A percentile compares a stretch with the other conserved stretches of the same genome.
phyloP scores from a whole-genome alignment of 2,329 filamentous ascomycete genomes.

The Alternaria sp. region DNA sequence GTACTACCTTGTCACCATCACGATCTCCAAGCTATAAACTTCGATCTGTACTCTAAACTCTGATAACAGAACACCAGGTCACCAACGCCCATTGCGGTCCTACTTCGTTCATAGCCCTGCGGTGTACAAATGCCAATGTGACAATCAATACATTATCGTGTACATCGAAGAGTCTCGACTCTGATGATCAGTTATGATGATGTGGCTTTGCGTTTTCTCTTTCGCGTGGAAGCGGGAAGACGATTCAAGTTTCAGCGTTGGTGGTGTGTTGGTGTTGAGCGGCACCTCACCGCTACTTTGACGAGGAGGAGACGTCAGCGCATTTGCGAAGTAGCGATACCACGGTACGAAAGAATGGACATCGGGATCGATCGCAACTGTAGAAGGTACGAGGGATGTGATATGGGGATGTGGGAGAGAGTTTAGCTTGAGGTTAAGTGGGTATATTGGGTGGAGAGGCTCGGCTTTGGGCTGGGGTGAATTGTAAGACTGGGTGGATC shows the following conservation, averaged over 20 bases:
- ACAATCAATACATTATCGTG: neutral
- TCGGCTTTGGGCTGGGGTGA: slow-evolving; percentile 4
- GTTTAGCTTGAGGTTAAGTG: neutral
- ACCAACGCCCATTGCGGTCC: neutral
- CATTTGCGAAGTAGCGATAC: neutral
- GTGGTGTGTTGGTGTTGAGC: neutral
- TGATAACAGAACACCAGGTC: neutral
- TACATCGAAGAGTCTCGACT: neutral
- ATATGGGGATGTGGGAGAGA: neutral
- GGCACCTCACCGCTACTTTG: slow-evolving; percentile 33
- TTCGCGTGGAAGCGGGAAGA: slow-evolving; percentile 8
- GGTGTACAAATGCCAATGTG: neutral
- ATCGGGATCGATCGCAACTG: slow-evolving; percentile 1
- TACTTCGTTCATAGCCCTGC: neutral
- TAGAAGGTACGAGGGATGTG: neutral
- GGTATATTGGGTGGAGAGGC: neutral
- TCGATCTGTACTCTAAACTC: neutral
- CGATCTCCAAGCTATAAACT: neutral
- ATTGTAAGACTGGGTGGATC: neutral
- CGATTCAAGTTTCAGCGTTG: neutral
- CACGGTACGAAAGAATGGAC: neutral
- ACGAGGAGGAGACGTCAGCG: slow-evolving; percentile 15
- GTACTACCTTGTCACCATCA: neutral
- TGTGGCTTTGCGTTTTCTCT: neutral
- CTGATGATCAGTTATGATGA: slow-evolving; percentile 3